These are phyloP conservation scores for Ophiocordyceps camponoti-rufipedis DNA, from an alignment of 2,329 filamentous ascomycete species.

Conservation along the genomic window DNA sequence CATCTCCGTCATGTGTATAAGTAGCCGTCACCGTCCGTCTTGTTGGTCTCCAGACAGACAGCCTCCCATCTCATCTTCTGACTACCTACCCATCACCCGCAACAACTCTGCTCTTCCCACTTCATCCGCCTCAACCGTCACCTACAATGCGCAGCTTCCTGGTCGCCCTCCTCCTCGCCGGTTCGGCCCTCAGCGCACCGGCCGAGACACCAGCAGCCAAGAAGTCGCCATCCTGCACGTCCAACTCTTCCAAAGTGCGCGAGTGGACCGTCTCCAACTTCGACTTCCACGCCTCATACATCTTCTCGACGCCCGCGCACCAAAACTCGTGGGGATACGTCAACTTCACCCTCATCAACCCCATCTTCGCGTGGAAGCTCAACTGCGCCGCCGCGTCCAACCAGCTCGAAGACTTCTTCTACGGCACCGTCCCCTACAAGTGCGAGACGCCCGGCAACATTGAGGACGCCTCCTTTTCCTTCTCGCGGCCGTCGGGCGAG, in stretches of 20 bases:
- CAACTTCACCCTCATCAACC: slow-evolving; percentile 30
- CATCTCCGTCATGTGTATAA: neutral
- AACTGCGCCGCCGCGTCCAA: slow-evolving; percentile 22
- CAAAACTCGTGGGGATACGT: slow-evolving; percentile 28
- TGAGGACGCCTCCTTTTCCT: slow-evolving; percentile 22
- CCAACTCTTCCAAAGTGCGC: slow-evolving; percentile 5
- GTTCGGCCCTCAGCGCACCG: slow-evolving; percentile 8
- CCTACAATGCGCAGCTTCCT: slow-evolving; percentile 7
- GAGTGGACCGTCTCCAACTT: slow-evolving; percentile 25
- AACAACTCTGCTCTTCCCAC: neutral
- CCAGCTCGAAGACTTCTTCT: slow-evolving; percentile 30
- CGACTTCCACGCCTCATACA: slow-evolving; percentile 27
- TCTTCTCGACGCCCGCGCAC: slow-evolving; percentile 32
- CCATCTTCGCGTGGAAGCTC: slow-evolving; percentile 17
- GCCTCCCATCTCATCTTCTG: neutral
- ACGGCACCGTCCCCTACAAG: slow-evolving; percentile 23
- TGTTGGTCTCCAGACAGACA: neutral
- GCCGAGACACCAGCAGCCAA: slow-evolving; percentile 1
- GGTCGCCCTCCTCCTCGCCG: slow-evolving; percentile 8
- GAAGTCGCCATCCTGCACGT: slow-evolving; percentile 6
- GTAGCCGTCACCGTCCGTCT: neutral
- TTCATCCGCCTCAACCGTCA: neutral
- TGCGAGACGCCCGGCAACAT: slow-evolving; percentile 17
- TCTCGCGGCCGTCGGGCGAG: slow-evolving; percentile 14
- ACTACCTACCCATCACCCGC: neutral